Percentiles rank a stretch among this genome's conserved stretches.
Conservation (phyloP, 805 yeast species). For the Isabelozyma heimii region DNA sequence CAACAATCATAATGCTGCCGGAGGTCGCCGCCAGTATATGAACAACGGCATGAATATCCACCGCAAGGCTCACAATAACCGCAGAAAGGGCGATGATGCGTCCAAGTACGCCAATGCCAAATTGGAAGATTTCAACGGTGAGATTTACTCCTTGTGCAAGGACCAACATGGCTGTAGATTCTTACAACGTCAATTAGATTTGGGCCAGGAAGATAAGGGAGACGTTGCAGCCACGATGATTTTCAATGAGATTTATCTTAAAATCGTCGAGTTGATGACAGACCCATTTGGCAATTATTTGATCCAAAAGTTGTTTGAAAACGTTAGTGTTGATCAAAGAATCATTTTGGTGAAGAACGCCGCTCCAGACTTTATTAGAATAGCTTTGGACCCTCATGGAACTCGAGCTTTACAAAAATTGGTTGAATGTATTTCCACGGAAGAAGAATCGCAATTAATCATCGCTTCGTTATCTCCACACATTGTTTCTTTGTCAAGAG, state of each 20-base stretch:
- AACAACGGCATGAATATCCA: conserved; percentile 37
- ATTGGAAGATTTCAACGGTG: conserved; percentile 66
- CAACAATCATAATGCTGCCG: conserved; percentile 4
- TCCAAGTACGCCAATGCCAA: conserved; percentile 66
- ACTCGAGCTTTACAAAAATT: conserved; percentile 92
- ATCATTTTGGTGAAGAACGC: conserved; percentile 67
- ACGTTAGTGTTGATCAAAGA: conserved; percentile 68
- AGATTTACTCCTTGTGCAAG: conserved; percentile 77
- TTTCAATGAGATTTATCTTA: conserved; percentile 73
- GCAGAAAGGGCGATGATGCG: conserved; percentile 62
- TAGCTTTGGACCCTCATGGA: conserved; percentile 93
- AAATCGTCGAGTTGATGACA: conserved; percentile 84
- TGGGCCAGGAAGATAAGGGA: conserved; percentile 38
- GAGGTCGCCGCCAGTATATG: conserved; percentile 6
- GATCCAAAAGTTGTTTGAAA: conserved; percentile 85
- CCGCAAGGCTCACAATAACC: conserved; percentile 36
- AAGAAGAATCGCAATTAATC: conserved; percentile 67
- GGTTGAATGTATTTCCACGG: conserved; percentile 74
- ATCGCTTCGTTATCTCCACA: conserved; percentile 61
- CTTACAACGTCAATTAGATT: conserved; percentile 81
- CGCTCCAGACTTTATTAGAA: conserved; percentile 67
- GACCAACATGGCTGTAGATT: conserved; percentile 97
- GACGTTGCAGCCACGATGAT: conserved; percentile 68
- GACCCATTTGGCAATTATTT: conserved; percentile 98
- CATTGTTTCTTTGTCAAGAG: conserved; percentile 78